phyloP scores from a whole-genome alignment of 1,284 basidiomycete species.

The Austroboletus niveus region DNA sequence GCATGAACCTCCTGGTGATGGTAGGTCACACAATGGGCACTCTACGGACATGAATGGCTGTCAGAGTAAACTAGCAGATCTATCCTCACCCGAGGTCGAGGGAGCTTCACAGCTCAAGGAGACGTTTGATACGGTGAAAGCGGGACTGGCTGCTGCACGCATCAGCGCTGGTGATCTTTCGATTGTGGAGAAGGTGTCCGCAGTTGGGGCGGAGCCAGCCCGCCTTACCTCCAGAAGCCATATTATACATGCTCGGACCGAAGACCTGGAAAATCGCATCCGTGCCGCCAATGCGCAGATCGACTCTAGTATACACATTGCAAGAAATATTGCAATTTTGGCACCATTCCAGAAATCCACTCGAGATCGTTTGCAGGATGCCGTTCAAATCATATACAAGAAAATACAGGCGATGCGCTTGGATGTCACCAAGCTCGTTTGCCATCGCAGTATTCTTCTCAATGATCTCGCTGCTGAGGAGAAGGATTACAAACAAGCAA shows the following conservation, averaged over 20 bases:
- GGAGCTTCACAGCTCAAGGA: slow-evolving; percentile 68
- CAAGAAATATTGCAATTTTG: slow-evolving; percentile 81
- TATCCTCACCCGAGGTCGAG: slow-evolving; percentile 50
- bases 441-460: slow-evolving; percentile 74
- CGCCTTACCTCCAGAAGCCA: slow-evolving; percentile 42
- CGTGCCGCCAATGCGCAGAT: slow-evolving; percentile 59
- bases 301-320: slow-evolving; percentile 68
- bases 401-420: slow-evolving; percentile 69
- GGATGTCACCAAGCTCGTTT: slow-evolving; percentile 68
- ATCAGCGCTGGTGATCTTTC: slow-evolving; percentile 20
- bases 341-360: slow-evolving; percentile 86
- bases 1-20: slow-evolving; percentile 6
- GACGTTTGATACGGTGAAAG: slow-evolving; percentile 84
- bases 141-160: slow-evolving; percentile 63
- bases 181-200: slow-evolving; percentile 3
- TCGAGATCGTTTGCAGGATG: slow-evolving; percentile 66
- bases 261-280: slow-evolving; percentile 62
- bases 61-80: slow-evolving; percentile 39
- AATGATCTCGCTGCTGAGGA: slow-evolving; percentile 75
- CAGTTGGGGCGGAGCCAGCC: slow-evolving; percentile 6
- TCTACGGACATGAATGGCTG: slow-evolving; percentile 28
- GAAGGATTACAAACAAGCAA: slow-evolving; percentile 65
- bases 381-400: slow-evolving; percentile 65
- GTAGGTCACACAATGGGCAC: slow-evolving; percentile 21
- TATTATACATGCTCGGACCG: slow-evolving; percentile 61